Base-by-base conservation (phyloP, 1,284 basidiomycete species). In the Cystobasidiaceae sp. region DNA sequence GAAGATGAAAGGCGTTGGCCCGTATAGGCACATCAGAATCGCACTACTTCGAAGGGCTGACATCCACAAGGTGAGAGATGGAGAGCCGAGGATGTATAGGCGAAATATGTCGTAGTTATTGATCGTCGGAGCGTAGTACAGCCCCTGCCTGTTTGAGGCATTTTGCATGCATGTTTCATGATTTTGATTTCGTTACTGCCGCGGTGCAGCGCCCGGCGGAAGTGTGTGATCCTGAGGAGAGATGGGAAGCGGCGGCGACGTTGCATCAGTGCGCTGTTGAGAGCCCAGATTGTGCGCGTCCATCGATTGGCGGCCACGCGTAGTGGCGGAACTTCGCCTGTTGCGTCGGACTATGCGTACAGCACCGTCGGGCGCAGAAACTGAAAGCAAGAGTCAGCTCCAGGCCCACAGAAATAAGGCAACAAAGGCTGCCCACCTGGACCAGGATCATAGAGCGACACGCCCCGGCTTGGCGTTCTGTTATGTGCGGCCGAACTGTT, bases 291-390 rank as follows among this genome's bases (percentile, higher is more conserved):
- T 34, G 15, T 34, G 15, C 23, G 33, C 52, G 23, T 34, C 41
- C 15, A 50, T 41, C 27, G 61, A 64, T 25, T 55, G 61, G 33
- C 61, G 52, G 6, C 61, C 61, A 8, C 51, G 51, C 13, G 43
- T 59, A 30, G 27, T 52, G 2, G 46, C 33, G 7, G 61, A 64
- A 21, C 41, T 55, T 25, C 61, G 11, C 6, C 61, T 39, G 39
- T 64, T 55, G 51, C 61, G 61, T 43, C 56, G 52, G n/a, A 64
- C 61, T 23, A 56, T 50, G n/a, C 61, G 61, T 23, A 64, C 61
- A 37, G 61, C 61, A 13, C 61, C 61, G n/a, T 56, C 61, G 30
- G 61, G 51, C 3, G 51, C 52, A 27, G 61, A 64, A 8, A 64
- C 61, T 62, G 17, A 4, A 2, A 51, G 19, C n/a, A 27, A 3